Evolutionary conservation across 352 stramenopile species (phyloP), one percentile per base, ranked within the genome.

Genomic region (Phytophthora nicotianae): DNA sequence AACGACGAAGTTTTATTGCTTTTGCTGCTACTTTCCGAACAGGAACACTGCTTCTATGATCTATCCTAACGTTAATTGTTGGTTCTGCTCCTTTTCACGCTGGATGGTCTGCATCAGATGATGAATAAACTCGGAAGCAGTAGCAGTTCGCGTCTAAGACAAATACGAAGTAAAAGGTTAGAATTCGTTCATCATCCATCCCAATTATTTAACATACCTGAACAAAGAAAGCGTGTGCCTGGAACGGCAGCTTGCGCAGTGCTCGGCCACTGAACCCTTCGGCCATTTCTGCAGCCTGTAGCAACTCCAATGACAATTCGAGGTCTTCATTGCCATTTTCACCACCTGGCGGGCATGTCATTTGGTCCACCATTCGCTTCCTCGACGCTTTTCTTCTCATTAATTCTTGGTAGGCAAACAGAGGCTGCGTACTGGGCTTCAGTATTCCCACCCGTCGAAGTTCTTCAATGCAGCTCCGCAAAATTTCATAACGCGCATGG

Each of bases 221-320:
- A 13, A 81, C 72, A 54, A 89, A 94, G 43, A 86, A 81, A 2
- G 86, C 77, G 50, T 93, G 76, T 0, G 87, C 79, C 45, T 95
- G 86, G 48, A 97, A 96, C 1, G 89, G 89, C 10, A 97, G 73
- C 35, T 97, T 97, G 13, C 89, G 84, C 27, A 97, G 55, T 14
- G 78, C 75, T 26, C 89, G 73, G 4, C 89, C 89, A 32, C 84
- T 95, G 17, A 96, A 83, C 0, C 81, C 86, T 16, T 92, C 70
- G 10, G 79, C 62, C 38, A 69, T 65, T 51, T 85, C 58, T 23
- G 81, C 78, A n/a, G 72, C 73, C 23, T 64, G 62, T 17, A 86
- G 37, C 40, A 90, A 54, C 11, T 50, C 29, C 16, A 16, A 51
- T 5, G 83, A 85, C 29, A 80, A 52, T 14, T 68, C 45, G 8